Conservation (phyloP, 202 grass and related monocot genomes). For the Elaeis oleifera region DNA sequence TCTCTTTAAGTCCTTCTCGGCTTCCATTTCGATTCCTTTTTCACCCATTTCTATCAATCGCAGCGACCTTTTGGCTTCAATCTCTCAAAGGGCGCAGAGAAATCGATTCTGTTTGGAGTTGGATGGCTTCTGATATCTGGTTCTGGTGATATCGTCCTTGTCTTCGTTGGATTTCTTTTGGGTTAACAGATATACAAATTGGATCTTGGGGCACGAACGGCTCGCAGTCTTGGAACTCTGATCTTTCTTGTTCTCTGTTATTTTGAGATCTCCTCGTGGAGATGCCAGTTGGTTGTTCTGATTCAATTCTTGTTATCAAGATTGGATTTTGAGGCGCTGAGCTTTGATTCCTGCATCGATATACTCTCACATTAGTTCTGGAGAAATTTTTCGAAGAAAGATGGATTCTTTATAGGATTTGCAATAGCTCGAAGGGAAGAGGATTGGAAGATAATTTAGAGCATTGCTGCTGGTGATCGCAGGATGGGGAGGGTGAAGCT, state of each 20-base stretch:
- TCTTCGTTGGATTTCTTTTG: too few species aligned
- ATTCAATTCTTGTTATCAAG: background rate
- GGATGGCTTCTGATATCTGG: too few species aligned
- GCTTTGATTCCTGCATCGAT: background rate
- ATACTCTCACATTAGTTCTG: background rate
- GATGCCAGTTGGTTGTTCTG: too few species aligned
- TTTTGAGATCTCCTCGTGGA: too few species aligned
- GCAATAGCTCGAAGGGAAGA: background rate
- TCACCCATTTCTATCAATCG: slow-evolving; percentile 25
- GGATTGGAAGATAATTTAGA: background rate
- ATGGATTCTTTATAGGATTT: background rate
- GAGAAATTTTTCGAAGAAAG: slow-evolving; percentile 5
- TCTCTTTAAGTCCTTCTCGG: slow-evolving; percentile 1
- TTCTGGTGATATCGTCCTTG: too few species aligned
- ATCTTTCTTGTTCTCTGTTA: too few species aligned
- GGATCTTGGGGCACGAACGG: too few species aligned
- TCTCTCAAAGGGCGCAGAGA: too few species aligned
- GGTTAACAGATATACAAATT: too few species aligned
- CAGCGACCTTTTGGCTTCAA: too few species aligned
- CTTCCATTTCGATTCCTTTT: slow-evolving; percentile 8
- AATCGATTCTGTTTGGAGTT: too few species aligned
- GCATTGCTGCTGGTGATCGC: background rate
- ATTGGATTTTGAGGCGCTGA: background rate
- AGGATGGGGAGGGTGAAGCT: slow-evolving; percentile 82
- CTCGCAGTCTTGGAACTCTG: too few species aligned